Percentiles rank a stretch among this genome's conserved stretches.
These are phyloP conservation scores for Inga oerstediana DNA, from an alignment of 306 rosid species.

Conservation along the genomic window DNA sequence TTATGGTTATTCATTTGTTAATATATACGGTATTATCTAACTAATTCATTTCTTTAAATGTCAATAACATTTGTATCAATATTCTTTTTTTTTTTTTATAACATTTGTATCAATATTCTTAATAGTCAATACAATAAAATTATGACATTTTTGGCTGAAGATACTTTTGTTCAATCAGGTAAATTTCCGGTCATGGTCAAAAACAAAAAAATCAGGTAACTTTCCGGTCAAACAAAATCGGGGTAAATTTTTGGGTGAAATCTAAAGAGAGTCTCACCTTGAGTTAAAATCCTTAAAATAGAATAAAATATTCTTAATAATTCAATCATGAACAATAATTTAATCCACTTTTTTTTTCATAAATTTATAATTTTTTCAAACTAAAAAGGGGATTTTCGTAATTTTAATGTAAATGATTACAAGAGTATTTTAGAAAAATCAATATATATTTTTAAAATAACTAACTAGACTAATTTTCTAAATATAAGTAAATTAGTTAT, in stretches of 20 bases:
- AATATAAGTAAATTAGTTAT: no score
- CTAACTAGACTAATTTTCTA: no score
- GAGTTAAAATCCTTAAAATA: background rate
- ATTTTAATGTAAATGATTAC: no score
- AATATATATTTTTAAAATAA: no score
- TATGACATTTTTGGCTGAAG: background rate
- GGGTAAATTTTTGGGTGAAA: background rate
- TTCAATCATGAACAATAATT: no score
- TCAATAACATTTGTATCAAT: background rate
- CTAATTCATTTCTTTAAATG: background rate
- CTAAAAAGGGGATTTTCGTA: no score
- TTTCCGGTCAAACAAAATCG: no score
- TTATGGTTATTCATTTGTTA: background rate
- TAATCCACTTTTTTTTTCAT: no score
- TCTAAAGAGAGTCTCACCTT: background rate
- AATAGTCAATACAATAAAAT: background rate
- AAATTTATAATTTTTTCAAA: no score
- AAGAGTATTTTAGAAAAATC: no score
- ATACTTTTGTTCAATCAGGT: background rate
- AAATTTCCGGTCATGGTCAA: background rate
- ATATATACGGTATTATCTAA: background rate
- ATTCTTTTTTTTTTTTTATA: no score
- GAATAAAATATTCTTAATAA: no score
- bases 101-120: background rate
- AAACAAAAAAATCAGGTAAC: background rate